Base-by-base conservation (phyloP, 768 basidiomycete genomes). In the Guyanaporus albipodus region DNA sequence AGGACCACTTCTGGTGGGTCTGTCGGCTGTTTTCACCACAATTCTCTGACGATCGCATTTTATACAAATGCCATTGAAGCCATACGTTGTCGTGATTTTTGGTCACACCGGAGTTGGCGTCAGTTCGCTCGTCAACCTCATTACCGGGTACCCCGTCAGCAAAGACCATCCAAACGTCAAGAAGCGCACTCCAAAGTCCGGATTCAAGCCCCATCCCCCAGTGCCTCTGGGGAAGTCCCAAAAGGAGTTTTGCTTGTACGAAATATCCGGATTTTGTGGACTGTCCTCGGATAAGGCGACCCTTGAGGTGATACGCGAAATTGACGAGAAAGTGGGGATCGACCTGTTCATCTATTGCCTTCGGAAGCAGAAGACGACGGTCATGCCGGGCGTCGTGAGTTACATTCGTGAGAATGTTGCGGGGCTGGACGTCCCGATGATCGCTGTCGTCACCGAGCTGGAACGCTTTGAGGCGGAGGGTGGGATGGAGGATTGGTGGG, bases 401-500 rank as follows among this genome's bases (percentile, higher is more conserved):
- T 32, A 11, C 14, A 32, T 61, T 18, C 42, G 50, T 21, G 18
- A 48, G 17, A 26, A 18, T 7, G 19, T 47, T 11, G 32, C 34
- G 3, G 31, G 12, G 8, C 19, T 14, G 8, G 23, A 12, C 8
- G 41, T 58, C 1, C 61, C 61, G 1, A 55, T 61, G 43, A 44
- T 61, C 17, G 61, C 59, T 3, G 61, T 55, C 32, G 61, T 63
- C 10, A 63, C 61, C 9, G 61, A 61, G 24, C 29, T 63, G 31
- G 61, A 63, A 40, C 55, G 44, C 26, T 57, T 55, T 6, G 46
- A 47, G 14, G 22, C 37, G 11, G 48, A 48, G 22, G 38, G 27
- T 10, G 48, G 36, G 2, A 70, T 64, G 67, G 62, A 69, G 8
- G 45, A 38, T 1, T 69, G 69, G 67, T 69, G 67, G 68, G 31